Conservation (phyloP, 2,329 filamentous ascomycete genomes). For the Graphilbum fragrans region DNA sequence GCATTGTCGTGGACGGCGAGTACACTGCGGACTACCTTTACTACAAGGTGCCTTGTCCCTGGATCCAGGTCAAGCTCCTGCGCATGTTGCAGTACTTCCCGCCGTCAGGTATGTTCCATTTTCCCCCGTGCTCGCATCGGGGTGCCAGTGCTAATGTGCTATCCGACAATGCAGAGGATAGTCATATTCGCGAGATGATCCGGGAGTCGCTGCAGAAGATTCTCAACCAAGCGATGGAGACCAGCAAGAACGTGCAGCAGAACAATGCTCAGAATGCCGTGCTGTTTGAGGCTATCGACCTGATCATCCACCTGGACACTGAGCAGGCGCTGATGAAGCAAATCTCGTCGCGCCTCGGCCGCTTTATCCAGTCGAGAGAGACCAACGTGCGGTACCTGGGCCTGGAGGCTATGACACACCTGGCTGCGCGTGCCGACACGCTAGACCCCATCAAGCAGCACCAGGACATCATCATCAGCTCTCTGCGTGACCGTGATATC, state of each 20-base stretch:
- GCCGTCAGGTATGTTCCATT: constrained; percentile 27
- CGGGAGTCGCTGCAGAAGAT: constrained; percentile 86
- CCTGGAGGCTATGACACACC: constrained; percentile 94
- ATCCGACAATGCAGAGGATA: constrained; percentile 91
- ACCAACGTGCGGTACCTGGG: constrained; percentile 96
- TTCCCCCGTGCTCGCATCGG: too few species aligned
- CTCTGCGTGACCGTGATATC: constrained; percentile 89
- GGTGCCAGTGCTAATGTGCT: too few species aligned
- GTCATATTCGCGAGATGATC: constrained; percentile 81
- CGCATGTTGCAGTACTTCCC: constrained; percentile 91
- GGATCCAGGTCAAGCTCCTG: constrained; percentile 92
- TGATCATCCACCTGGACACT: constrained; percentile 94
- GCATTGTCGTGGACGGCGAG: constrained; percentile 81
- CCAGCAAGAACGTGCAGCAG: constrained; percentile 96
- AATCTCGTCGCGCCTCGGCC: constrained; percentile 79
- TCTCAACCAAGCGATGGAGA: constrained; percentile 80
- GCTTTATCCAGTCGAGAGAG: constrained; percentile 93
- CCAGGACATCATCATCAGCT: constrained; percentile 89
- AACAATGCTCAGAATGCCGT: constrained; percentile 99
- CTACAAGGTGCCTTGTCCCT: constrained; percentile 98
- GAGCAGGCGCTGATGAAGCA: constrained; percentile 93
- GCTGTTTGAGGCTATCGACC: constrained; percentile 94
- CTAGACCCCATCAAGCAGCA: constrained; percentile 97
- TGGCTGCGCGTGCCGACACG: constrained; percentile 86
- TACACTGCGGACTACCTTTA: constrained; percentile 88